phyloP scores from a whole-genome alignment of 495 filamentous ascomycete species.

The Letharia lupina region DNA sequence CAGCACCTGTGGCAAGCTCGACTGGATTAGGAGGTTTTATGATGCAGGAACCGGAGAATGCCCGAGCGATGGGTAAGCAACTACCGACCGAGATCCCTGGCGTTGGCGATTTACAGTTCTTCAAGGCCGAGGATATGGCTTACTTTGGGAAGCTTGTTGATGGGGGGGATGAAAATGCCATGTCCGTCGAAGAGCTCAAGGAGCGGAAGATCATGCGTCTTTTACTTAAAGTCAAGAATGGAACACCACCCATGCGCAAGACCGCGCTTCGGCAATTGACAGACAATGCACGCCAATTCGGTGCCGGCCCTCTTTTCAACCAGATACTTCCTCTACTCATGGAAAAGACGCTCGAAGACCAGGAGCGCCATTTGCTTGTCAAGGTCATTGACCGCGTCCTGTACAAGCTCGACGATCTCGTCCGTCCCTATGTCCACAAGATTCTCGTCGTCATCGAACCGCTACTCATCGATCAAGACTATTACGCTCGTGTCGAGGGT shows the following conservation, averaged over 20 bases:
- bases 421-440: constrained; percentile 94
- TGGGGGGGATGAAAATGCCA: constrained; percentile 80
- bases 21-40: constrained; percentile 76
- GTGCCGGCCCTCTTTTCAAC: constrained; percentile 90
- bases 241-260: constrained; percentile 97
- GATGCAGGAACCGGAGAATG: constrained; percentile 91
- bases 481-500: constrained; percentile 97
- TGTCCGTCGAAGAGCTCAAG: constrained; percentile 92
- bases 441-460: constrained; percentile 99
- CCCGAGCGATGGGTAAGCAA: constrained; percentile 73
- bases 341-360: constrained; percentile 97
- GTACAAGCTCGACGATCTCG: constrained; percentile 96
- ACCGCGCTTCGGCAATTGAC: constrained; percentile 97
- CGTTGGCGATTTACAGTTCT: constrained; percentile 95
- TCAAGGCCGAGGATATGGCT: constrained; percentile 97
- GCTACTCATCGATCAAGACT: constrained; percentile 96
- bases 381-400: constrained; percentile 98
- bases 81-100: constrained; percentile 96
- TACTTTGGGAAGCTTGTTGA: constrained; percentile 98
- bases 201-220: constrained; percentile 98
- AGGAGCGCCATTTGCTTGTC: constrained; percentile 95
- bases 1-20: constrained; percentile 53
- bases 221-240: constrained; percentile 97
- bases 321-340: constrained; percentile 96
- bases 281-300: constrained; percentile 95